Conservation (phyloP, 805 yeast species). For the Wickerhamiella allomyrinae region DNA sequence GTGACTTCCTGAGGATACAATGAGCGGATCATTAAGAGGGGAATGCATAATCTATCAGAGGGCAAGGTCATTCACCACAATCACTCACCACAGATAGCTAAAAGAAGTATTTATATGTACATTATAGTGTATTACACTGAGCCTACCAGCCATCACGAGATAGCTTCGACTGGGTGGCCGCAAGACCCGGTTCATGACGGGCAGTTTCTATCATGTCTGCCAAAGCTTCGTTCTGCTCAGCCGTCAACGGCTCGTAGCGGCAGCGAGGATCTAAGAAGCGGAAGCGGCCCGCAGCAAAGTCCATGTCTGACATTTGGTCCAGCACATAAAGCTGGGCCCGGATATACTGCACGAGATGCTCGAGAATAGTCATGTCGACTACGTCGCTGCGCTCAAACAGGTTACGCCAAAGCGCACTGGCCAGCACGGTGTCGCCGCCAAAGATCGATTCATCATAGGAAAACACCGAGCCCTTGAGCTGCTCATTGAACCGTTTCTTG, state of each 20-base stretch:
- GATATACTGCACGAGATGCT: slow-evolving; percentile 78
- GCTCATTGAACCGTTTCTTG: slow-evolving; percentile 79
- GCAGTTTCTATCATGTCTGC: slow-evolving; percentile 19
- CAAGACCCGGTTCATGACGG: slow-evolving; percentile 13
- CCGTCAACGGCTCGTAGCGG: slow-evolving; percentile 56
- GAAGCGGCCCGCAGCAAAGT: slow-evolving; percentile 84
- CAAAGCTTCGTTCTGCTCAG: slow-evolving; percentile 35
- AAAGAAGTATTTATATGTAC: not conserved
- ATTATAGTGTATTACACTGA: too few relatives aligned
- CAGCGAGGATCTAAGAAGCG: slow-evolving; percentile 71
- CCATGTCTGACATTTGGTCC: slow-evolving; percentile 74
- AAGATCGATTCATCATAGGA: slow-evolving; percentile 87
- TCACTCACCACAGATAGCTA: not conserved
- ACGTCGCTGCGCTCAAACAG: slow-evolving; percentile 73
- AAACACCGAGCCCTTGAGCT: slow-evolving; percentile 74
- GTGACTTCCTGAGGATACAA: not conserved
- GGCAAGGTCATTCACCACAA: not conserved
- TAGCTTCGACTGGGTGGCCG: slow-evolving; percentile 13
- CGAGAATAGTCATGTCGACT: slow-evolving; percentile 69
- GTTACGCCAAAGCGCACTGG: slow-evolving; percentile 49
- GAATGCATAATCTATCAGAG: not conserved
- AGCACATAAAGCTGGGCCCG: slow-evolving; percentile 81
- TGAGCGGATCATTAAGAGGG: not conserved
- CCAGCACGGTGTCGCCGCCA: slow-evolving; percentile 46
- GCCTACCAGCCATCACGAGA: slow-evolving; percentile 14